Percentiles rank a stretch among this genome's conserved stretches.
Evolutionary conservation across 441 rosid species (phyloP).

Genomic region (Arabidopsis hybrid): DNA sequence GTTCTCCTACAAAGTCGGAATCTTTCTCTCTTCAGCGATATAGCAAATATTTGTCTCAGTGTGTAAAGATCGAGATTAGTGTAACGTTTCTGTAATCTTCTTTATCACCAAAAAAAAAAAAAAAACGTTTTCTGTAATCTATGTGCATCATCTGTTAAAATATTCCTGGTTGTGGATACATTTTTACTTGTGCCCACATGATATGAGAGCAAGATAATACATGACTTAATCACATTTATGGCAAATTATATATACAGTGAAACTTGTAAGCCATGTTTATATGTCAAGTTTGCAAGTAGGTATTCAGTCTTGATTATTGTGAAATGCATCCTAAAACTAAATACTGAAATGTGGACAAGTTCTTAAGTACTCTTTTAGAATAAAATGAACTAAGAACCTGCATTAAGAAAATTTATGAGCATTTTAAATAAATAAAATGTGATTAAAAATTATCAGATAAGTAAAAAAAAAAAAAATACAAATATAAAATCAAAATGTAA

Average conservation of each 20-base stretch:
- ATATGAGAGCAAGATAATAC: slow-evolving; percentile 6
- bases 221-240: slow-evolving; percentile 1
- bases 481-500: no score
- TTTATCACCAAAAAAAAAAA: neutral
- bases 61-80: slow-evolving; percentile 25
- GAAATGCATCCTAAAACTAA: neutral
- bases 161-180: slow-evolving; percentile 18
- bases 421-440: no score
- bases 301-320: neutral
- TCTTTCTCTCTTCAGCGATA: slow-evolving; percentile 19
- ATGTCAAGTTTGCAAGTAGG: neutral
- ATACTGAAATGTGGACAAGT: no score
- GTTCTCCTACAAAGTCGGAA: slow-evolving; percentile 44
- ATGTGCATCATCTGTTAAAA: slow-evolving; percentile 20
- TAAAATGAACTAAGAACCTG: neutral
- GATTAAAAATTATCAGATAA: no score
- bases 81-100: slow-evolving; percentile 26
- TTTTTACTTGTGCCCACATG: slow-evolving; percentile 6
- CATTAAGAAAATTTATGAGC: neutral
- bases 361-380: no score
- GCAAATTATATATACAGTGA: neutral
- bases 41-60: slow-evolving; percentile 7
- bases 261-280: slow-evolving; percentile 8
- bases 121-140: slow-evolving; percentile 10
- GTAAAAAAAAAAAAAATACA: no score